Percentiles rank a stretch among this genome's conserved stretches.
Conservation (phyloP, 2,329 filamentous ascomycete species). For the Fusarium paranaense region DNA sequence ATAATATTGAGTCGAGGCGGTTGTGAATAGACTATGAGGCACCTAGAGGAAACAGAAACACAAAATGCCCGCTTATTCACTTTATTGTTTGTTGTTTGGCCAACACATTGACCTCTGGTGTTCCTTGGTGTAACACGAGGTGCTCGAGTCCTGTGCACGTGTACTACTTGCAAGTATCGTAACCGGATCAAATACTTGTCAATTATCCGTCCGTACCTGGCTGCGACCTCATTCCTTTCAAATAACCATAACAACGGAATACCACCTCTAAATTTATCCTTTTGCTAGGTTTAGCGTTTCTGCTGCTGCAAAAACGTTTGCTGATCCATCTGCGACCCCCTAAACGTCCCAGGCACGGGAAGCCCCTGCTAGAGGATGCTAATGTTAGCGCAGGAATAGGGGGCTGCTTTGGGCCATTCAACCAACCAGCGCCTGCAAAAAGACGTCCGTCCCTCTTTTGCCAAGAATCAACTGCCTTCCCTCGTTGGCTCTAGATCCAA, state of each 20-base stretch:
- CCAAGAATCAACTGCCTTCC: neutral
- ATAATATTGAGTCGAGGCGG: neutral
- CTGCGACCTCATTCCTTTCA: neutral
- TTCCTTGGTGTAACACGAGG: neutral
- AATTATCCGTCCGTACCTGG: neutral
- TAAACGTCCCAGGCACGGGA: conserved; percentile 2
- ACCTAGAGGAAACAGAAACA: neutral
- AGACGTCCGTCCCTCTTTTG: neutral
- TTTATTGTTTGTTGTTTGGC: neutral
- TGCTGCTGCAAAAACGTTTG: neutral
- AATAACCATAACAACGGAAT: neutral
- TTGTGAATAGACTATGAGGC: neutral
- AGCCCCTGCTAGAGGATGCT: conserved; percentile 7
- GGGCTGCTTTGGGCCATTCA: neutral
- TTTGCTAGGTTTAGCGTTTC: neutral
- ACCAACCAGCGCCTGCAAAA: conserved; percentile 23
- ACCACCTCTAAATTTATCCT: conserved; percentile 2
- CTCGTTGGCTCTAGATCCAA: neutral
- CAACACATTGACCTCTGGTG: neutral
- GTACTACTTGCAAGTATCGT: neutral
- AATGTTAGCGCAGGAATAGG: conserved; percentile 10
- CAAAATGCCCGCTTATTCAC: neutral
- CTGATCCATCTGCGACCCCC: neutral
- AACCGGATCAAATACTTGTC: neutral
- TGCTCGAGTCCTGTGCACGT: neutral